Evolutionary conservation across 306 rosid species (phyloP).

Genomic region (Prunus mongolica): DNA sequence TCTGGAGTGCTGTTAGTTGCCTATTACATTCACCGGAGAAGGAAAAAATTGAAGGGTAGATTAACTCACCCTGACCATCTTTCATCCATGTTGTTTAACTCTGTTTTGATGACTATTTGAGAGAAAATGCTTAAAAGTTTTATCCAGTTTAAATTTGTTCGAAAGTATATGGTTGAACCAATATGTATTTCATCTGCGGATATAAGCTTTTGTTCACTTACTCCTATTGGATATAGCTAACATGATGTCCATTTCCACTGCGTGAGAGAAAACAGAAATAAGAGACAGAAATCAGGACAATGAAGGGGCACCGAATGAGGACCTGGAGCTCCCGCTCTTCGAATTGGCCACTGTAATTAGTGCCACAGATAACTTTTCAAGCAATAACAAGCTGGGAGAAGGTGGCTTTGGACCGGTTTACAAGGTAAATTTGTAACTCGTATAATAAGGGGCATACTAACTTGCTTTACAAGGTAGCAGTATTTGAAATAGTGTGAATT

Average conservation of each 20-base stretch:
- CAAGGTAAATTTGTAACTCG: constrained; percentile 19
- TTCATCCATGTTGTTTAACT: background rate
- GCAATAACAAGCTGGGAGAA: constrained; percentile 40
- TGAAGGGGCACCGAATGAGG: constrained; percentile 19
- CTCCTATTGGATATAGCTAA: background rate
- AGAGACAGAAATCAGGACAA: background rate
- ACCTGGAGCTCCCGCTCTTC: constrained; percentile 44
- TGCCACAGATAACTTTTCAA: constrained; percentile 47
- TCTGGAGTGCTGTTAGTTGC: constrained; percentile 16
- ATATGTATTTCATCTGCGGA: background rate
- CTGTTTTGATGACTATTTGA: background rate
- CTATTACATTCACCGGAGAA: constrained; percentile 6
- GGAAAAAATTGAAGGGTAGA: constrained; percentile 15
- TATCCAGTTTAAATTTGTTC: background rate
- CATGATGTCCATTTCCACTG: background rate
- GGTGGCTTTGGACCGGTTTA: constrained; percentile 76
- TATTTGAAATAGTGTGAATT: background rate
- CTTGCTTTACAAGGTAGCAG: background rate
- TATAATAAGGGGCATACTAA: too few species aligned
- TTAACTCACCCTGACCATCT: background rate
- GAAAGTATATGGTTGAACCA: background rate
- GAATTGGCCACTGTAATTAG: constrained; percentile 26
- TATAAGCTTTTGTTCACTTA: background rate
- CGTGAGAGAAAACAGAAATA: background rate
- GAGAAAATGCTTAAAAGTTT: background rate